Evolutionary conservation across 208 protist species (phyloP).

Genomic region (Polymyxa betae): DNA sequence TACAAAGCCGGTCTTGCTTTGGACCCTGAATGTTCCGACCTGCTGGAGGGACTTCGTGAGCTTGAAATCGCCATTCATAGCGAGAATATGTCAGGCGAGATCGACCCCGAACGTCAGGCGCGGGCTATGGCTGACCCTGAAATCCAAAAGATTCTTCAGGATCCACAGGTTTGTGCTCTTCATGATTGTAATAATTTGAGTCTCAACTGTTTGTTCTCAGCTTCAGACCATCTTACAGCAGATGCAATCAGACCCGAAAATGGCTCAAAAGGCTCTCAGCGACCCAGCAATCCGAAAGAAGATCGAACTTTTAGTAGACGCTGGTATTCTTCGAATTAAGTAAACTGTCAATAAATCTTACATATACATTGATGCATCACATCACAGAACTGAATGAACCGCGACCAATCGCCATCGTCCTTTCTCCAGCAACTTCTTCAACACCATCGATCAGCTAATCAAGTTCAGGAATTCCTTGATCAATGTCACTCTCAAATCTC

Average conservation of each 20-base stretch:
- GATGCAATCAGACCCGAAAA: conserved; percentile 49
- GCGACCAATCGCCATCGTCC: no score
- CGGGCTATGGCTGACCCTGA: conserved; percentile 58
- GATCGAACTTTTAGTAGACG: conserved; percentile 40
- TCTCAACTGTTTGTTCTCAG: neutral
- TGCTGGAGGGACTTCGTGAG: neutral
- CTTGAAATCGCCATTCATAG: conserved; percentile 24
- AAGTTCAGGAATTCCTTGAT: no score
- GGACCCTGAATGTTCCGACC: conserved; percentile 56
- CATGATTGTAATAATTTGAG: neutral
- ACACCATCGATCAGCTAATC: no score
- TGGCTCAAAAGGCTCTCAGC: conserved; percentile 14
- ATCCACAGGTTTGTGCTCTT: conserved; percentile 38
- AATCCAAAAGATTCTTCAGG: conserved; percentile 54
- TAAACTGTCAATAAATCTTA: neutral
- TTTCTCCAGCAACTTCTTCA: no score
- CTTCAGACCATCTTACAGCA: conserved; percentile 53
- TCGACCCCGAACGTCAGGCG: conserved; percentile 46
- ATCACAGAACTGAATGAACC: no score
- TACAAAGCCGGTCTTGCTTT: conserved; percentile 53
- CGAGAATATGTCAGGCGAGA: conserved; percentile 44
- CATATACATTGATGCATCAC: no score
- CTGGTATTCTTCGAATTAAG: conserved; percentile 53
- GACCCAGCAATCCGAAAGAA: conserved; percentile 53
- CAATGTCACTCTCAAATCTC: no score